A percentile compares a stretch with the other conserved stretches of the same genome.
These are phyloP conservation scores for Cymodocea nodosa DNA, from an alignment of 116 monocot genomes.

Conservation along the genomic window DNA sequence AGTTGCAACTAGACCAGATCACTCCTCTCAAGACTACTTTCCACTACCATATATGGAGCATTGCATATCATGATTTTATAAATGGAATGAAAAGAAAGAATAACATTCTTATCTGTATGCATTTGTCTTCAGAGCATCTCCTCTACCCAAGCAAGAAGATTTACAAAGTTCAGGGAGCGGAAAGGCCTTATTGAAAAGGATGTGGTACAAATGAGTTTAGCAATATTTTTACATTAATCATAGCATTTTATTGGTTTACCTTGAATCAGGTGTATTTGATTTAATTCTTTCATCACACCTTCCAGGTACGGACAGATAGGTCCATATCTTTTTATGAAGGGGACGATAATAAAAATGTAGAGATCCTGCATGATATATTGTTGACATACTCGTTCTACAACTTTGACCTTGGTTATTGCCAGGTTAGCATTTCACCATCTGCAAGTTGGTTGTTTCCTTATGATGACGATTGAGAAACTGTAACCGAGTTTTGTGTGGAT, in stretches of 20 bases:
- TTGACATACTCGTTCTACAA: constrained; percentile 97
- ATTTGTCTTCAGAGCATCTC: constrained; percentile 57
- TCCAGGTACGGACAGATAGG: constrained; percentile 91
- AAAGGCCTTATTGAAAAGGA: constrained; percentile 96
- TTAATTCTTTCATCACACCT: constrained; percentile 15
- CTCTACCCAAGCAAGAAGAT: constrained; percentile 72
- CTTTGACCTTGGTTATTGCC: constrained; percentile 98
- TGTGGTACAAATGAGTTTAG: constrained; percentile 45
- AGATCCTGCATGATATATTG: constrained; percentile 70
- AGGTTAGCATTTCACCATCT: constrained; percentile 30
- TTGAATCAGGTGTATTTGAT: neutral
- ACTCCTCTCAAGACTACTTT: too few species aligned
- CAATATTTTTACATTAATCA: neutral
- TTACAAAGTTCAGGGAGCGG: constrained; percentile 89
- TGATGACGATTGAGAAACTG: too few species aligned
- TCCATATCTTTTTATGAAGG: constrained; percentile 84
- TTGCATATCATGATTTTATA: too few species aligned
- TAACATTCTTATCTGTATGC: neutral
- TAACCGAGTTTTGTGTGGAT: too few species aligned
- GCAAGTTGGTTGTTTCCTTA: neutral
- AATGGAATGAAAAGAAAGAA: neutral
- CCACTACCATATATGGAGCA: too few species aligned
- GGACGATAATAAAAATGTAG: constrained; percentile 85
- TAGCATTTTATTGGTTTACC: neutral
- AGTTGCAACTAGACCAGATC: too few species aligned